These are phyloP conservation scores for Podospora pseudoanserina DNA, from an alignment of 495 filamentous ascomycete species.

Conservation along the genomic window DNA sequence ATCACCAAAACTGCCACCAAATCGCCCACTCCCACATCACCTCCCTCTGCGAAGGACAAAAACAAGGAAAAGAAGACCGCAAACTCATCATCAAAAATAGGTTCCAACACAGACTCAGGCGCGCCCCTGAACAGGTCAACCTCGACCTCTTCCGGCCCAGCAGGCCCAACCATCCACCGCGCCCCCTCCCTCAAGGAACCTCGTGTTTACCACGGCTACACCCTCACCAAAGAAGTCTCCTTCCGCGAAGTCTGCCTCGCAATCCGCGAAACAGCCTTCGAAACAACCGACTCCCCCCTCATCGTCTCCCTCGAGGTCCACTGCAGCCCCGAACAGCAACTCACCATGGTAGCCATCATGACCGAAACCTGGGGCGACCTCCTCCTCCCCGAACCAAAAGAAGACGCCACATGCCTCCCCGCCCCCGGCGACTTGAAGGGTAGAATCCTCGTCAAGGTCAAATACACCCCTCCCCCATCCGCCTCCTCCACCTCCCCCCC, in stretches of 20 bases:
- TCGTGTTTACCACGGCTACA: conserved; percentile 82
- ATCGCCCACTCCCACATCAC: background rate
- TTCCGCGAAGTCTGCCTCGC: conserved; percentile 81
- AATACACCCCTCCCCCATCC: conserved; percentile 55
- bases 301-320: conserved; percentile 92
- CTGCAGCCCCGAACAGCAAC: conserved; percentile 71
- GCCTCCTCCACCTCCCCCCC: conserved; percentile 10
- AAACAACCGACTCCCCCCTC: conserved; percentile 66
- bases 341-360: conserved; percentile 88
- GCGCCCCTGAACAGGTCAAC: background rate
- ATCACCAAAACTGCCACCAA: background rate
- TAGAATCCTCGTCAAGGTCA: conserved; percentile 91
- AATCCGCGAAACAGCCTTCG: conserved; percentile 75
- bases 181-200: conserved; percentile 53
- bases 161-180: conserved; percentile 14
- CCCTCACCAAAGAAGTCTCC: conserved; percentile 77
- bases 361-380: conserved; percentile 66
- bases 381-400: conserved; percentile 58
- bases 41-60: background rate
- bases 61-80: background rate
- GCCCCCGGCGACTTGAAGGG: conserved; percentile 59
- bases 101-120: background rate
- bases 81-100: conserved; percentile 5
- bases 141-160: background rate
- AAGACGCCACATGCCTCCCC: conserved; percentile 55